Percentiles rank a stretch among this genome's conserved stretches.
phyloP scores from a whole-genome alignment of 2,329 filamentous ascomycete genomes.

The Mycosphaerella sp. region DNA sequence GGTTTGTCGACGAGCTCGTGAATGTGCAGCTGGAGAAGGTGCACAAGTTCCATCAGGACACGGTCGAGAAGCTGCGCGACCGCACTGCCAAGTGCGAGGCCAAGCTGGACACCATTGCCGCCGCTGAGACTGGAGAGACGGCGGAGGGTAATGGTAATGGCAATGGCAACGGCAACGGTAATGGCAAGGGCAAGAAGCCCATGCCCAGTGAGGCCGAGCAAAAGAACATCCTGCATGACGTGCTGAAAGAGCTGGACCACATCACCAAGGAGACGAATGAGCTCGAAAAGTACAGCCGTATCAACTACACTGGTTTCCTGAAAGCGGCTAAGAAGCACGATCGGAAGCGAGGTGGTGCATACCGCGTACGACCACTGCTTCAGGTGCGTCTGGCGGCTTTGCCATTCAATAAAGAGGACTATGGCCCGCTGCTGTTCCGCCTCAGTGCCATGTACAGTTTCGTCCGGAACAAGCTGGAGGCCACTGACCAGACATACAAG shows the following conservation, averaged over 20 bases:
- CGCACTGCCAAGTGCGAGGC: slow-evolving; percentile 65
- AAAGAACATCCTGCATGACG: slow-evolving; percentile 56
- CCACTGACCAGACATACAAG: slow-evolving; percentile 27
- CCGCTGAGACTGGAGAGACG: slow-evolving; percentile 32
- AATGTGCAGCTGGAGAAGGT: slow-evolving; percentile 96
- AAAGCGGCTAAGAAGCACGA: slow-evolving; percentile 99
- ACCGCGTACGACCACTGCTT: slow-evolving; percentile 85
- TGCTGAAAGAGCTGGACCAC: slow-evolving; percentile 71
- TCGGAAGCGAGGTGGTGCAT: slow-evolving; percentile 76
- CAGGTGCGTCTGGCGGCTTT: slow-evolving; percentile 81
- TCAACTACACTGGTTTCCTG: slow-evolving; percentile 96
- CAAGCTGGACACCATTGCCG: slow-evolving; percentile 53
- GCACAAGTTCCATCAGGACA: slow-evolving; percentile 76
- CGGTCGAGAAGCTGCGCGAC: slow-evolving; percentile 74
- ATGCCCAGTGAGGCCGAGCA: slow-evolving; percentile 38
- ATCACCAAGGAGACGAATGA: slow-evolving; percentile 90
- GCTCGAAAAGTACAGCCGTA: slow-evolving; percentile 87
- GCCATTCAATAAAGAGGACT: slow-evolving; percentile 93
- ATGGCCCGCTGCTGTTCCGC: slow-evolving; percentile 78
- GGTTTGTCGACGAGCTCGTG: slow-evolving; percentile 90
- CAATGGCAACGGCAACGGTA: slow-evolving; percentile 16
- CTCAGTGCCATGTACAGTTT: slow-evolving; percentile 95
- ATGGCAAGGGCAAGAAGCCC: slow-evolving; percentile 33
- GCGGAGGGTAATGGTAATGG: slow-evolving; percentile 15
- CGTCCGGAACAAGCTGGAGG: slow-evolving; percentile 74